A percentile compares a stretch with the other conserved stretches of the same genome.
Evolutionary conservation across 2,329 filamentous ascomycete species (phyloP).

Genomic region (Penicillium sp.): DNA sequence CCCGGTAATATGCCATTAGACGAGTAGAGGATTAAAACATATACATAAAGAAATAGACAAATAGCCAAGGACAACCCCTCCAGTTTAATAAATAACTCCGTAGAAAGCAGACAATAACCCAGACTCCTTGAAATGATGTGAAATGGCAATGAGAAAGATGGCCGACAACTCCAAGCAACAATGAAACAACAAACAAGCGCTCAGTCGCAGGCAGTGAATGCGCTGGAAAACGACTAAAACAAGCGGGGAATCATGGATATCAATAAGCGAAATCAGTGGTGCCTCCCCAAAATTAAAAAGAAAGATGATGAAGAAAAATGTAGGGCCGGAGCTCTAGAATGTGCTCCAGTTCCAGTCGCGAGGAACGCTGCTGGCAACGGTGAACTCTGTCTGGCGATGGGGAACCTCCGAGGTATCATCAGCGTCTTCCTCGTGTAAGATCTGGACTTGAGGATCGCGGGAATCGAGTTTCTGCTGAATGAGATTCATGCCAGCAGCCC

Average conservation of each 20-base stretch:
- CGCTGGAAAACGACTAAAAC: slow-evolving; percentile 7
- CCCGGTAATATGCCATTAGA: no score
- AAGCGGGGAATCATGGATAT: slow-evolving; percentile 17
- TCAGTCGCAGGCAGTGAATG: slow-evolving; percentile 2
- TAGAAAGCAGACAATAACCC: background rate
- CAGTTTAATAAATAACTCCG: background rate
- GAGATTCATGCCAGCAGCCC: slow-evolving; percentile 50
- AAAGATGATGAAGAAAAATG: background rate
- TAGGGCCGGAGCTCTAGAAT: slow-evolving; percentile 40
- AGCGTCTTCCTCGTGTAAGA: slow-evolving; percentile 9
- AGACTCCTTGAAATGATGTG: background rate
- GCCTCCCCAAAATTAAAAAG: slow-evolving; percentile 7
- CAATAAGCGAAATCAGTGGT: slow-evolving; percentile 4
- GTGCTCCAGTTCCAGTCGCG: slow-evolving; percentile 62
- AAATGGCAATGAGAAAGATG: background rate
- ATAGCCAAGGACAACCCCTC: background rate
- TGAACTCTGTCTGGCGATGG: slow-evolving; percentile 29
- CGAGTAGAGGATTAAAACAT: background rate
- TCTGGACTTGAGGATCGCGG: slow-evolving; percentile 19
- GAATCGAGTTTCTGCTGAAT: slow-evolving; percentile 37
- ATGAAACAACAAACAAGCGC: slow-evolving; percentile 3
- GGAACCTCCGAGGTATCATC: slow-evolving; percentile 22
- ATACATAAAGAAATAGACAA: background rate
- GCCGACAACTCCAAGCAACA: slow-evolving; percentile 8
- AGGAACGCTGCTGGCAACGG: slow-evolving; percentile 52